Base-by-base conservation (phyloP, 2,329 filamentous ascomycete genomes). In the Phialocephala subalpina region DNA sequence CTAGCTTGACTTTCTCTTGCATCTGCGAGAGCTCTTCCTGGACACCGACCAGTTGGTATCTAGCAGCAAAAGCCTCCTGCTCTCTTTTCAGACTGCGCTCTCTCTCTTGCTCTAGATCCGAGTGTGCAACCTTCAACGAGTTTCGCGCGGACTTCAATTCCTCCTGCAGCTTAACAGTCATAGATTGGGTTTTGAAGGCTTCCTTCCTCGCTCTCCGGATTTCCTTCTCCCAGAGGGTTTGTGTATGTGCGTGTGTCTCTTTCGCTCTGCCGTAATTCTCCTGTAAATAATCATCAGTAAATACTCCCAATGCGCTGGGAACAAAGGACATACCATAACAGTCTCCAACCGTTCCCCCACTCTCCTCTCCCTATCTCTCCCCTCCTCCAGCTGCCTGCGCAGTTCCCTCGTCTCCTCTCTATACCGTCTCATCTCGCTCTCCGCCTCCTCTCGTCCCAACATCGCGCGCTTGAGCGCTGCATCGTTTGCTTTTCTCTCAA, bases 141-240 rank as follows among this genome's bases (percentile, higher is more conserved):
- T 71, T 71, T 12, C 88, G 85, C 60, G 86, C 81, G 0, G 86
- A 80, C 75, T 92, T 92, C 69, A 92, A 83, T 73, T 93, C 90
- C 72, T 92, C 90, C 75, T 92, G 90, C n/a, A 90, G 76, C 75
- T 92, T 92, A 72, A 92, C 86, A 36, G 90, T 84, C 12, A 81
- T 78, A 2, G 90, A 92, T 71, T 92, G 89, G n/a, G 87, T 85
- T 75, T 92, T 92, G 83, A 92, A 92, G 2, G 88, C 88, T 72
- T 93, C 91, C 72, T 93, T 93, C 58, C 89, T 83, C 11, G 87
- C 84, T 63, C 87, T 84, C 62, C 90, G 85, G 52, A 92, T 88
- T 76, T 93, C 90, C 76, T 92, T 92, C 73, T 93, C 90, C 86
- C 90, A 92, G 11, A 91, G 78, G 22, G 86, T 80, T 77, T 90